A percentile compares a stretch with the other conserved stretches of the same genome.
Conservation (phyloP, 2,329 filamentous ascomycete species). For the Cladosporium oxysporum region DNA sequence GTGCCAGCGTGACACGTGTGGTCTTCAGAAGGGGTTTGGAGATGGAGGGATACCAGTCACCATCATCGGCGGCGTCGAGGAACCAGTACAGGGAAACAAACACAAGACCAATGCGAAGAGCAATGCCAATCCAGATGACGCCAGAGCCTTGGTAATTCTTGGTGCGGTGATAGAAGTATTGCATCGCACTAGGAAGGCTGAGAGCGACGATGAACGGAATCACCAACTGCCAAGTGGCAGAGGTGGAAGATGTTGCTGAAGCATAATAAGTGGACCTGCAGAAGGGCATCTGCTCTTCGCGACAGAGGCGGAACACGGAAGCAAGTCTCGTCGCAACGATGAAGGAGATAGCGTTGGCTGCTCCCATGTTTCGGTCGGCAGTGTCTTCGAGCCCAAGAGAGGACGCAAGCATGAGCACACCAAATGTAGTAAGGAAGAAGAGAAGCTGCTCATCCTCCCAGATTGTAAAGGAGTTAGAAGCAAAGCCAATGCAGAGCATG, state of each 20-base stretch:
- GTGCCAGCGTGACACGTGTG: constrained; percentile 74
- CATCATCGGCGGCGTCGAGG: constrained; percentile 85
- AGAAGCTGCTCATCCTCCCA: constrained; percentile 96
- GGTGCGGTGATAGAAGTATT: constrained; percentile 78
- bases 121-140: constrained; percentile 78
- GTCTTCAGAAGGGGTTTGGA: constrained; percentile 68
- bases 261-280: constrained; percentile 96
- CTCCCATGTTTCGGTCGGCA: constrained; percentile 70
- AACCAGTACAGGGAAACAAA: constrained; percentile 82
- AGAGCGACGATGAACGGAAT: constrained; percentile 77
- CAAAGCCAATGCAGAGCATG: constrained; percentile 90
- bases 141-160: constrained; percentile 86
- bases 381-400: constrained; percentile 71
- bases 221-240: constrained; percentile 81
- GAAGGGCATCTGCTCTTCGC: constrained; percentile 97
- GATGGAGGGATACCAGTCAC: constrained; percentile 70
- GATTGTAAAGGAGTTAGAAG: constrained; percentile 96
- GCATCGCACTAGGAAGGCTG: constrained; percentile 71
- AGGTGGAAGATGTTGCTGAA: constrained; percentile 87
- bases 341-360: constrained; percentile 85
- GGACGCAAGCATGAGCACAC: constrained; percentile 69
- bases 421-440: constrained; percentile 89
- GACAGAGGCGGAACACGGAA: constrained; percentile 87
- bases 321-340: constrained; percentile 75
- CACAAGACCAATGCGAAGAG: constrained; percentile 73